These are phyloP conservation scores for Oryza meyeriana DNA, from an alignment of 176 grass and related monocot species.

Conservation along the genomic window DNA sequence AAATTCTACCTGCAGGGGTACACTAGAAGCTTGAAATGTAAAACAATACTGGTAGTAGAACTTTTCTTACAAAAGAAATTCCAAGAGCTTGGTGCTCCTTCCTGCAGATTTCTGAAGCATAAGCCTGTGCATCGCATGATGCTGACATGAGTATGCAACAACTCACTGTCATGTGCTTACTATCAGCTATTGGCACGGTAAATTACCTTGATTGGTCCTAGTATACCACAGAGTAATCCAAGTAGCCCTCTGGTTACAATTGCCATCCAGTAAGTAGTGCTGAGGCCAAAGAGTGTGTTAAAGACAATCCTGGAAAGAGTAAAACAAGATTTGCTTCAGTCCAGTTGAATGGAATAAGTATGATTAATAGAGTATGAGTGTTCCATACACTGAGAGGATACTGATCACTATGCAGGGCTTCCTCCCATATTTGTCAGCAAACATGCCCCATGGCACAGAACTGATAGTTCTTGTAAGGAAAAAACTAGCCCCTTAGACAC, in stretches of 20 bases:
- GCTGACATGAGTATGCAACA: slow-evolving; percentile 6
- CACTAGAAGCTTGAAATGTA: neutral
- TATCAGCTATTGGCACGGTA: neutral
- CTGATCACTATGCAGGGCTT: slow-evolving; percentile 67
- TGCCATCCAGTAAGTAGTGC: slow-evolving; percentile 72
- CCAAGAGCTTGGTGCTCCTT: slow-evolving; percentile 69
- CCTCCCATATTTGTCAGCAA: slow-evolving; percentile 78
- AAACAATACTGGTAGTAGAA: neutral
- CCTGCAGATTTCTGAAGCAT: slow-evolving; percentile 71
- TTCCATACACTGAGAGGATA: slow-evolving; percentile 60
- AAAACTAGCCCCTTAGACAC: slow-evolving; percentile 47
- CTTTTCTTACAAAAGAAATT: slow-evolving; percentile 67
- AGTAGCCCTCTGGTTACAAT: slow-evolving; percentile 55
- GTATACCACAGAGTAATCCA: slow-evolving; percentile 58
- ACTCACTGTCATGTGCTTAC: neutral
- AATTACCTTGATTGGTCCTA: slow-evolving; percentile 73
- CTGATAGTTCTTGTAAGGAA: slow-evolving; percentile 64
- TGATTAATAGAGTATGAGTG: neutral
- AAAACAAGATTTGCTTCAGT: slow-evolving; percentile 1
- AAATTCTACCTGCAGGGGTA: neutral
- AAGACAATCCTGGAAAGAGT: slow-evolving; percentile 50
- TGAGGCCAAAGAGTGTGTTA: slow-evolving; percentile 75
- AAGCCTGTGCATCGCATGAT: slow-evolving; percentile 50
- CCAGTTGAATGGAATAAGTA: neutral
- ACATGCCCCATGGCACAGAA: slow-evolving; percentile 66